phyloP scores from a whole-genome alignment of 2,329 filamentous ascomycete genomes.

The Fusarium succisae region DNA sequence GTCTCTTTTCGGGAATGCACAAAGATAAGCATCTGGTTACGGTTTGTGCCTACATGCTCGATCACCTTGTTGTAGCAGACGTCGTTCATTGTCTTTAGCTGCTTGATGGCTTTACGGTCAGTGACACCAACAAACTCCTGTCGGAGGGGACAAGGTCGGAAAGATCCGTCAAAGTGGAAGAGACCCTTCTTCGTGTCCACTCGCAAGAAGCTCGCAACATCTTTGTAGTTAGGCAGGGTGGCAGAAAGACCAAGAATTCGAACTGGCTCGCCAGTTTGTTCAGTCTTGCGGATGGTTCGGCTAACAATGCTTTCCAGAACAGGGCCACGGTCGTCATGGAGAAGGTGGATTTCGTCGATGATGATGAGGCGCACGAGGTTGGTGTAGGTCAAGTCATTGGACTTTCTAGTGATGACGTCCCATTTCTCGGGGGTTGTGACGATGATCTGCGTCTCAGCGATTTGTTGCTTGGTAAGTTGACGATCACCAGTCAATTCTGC shows the following conservation, averaged over 20 bases:
- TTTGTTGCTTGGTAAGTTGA: slow-evolving; percentile 98
- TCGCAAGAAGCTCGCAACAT: slow-evolving; percentile 94
- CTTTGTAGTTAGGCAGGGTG: slow-evolving; percentile 94
- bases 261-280: slow-evolving; percentile 93
- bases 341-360: slow-evolving; percentile 97
- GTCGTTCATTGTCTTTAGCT: slow-evolving; percentile 99
- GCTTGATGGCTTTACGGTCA: slow-evolving; percentile 98
- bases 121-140: slow-evolving; percentile 98
- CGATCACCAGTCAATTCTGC: slow-evolving; percentile 97
- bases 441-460: slow-evolving; percentile 96
- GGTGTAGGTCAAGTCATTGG: slow-evolving; percentile 95
- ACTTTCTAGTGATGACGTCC: slow-evolving; percentile 98
- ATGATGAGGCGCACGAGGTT: slow-evolving; percentile 96
- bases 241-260: slow-evolving; percentile 92
- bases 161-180: slow-evolving; percentile 97
- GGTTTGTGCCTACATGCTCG: slow-evolving; percentile 91
- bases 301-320: slow-evolving; percentile 97
- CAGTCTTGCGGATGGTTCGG: slow-evolving; percentile 89
- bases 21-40: slow-evolving; percentile 99
- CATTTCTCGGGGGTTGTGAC: slow-evolving; percentile 99
- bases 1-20: slow-evolving; percentile 99
- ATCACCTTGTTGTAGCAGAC: slow-evolving; percentile 98
- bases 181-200: slow-evolving; percentile 86
- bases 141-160: slow-evolving; percentile 89
- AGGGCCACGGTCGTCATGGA: slow-evolving; percentile 96